A percentile compares a stretch with the other conserved stretches of the same genome.
Evolutionary conservation across 139 green algal species (phyloP).

Genomic region (Auxenochlorella pyrenoidosa): DNA sequence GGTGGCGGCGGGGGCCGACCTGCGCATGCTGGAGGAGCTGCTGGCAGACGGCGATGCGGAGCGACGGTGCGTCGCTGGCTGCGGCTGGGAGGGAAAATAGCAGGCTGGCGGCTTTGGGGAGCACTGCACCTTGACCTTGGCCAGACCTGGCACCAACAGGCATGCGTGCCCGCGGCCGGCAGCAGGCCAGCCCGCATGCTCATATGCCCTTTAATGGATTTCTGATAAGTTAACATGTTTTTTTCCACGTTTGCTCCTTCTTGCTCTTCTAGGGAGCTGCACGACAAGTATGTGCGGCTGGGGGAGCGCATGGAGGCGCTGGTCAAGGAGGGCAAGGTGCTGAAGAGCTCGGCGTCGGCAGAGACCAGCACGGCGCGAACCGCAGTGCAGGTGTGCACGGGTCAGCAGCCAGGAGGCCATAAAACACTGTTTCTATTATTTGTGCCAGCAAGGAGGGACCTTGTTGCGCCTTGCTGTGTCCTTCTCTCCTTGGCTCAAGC

Average conservation of each 20-base stretch:
- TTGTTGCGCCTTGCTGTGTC: too few relatives aligned
- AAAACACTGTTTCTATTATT: too few relatives aligned
- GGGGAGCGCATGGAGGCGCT: conserved; percentile 36
- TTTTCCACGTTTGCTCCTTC: too few relatives aligned
- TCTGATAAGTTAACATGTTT: too few relatives aligned
- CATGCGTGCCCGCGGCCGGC: too few relatives aligned
- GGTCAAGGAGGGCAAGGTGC: conserved; percentile 7
- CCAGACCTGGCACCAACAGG: too few relatives aligned
- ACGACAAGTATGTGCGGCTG: conserved; percentile 37
- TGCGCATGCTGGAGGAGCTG: conserved; percentile 38
- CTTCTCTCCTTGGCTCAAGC: too few relatives aligned
- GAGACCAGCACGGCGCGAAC: conserved; percentile 15
- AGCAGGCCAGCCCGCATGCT: neutral
- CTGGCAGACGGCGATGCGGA: conserved; percentile 25
- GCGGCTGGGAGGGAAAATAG: too few relatives aligned
- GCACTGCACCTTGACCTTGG: too few relatives aligned
- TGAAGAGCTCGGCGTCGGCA: neutral
- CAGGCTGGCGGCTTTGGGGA: too few relatives aligned
- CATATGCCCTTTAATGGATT: too few relatives aligned
- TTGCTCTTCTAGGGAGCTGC: conserved; percentile 16
- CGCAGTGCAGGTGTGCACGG: conserved; percentile 16
- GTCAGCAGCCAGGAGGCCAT: neutral
- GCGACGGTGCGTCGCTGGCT: conserved; percentile 13
- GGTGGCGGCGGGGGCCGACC: conserved; percentile 3
- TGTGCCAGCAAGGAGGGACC: too few relatives aligned